A percentile compares a stretch with the other conserved stretches of the same genome.
Conservation (phyloP, 2,329 filamentous ascomycete genomes). For the Arthrobotrys sphaeroides region DNA sequence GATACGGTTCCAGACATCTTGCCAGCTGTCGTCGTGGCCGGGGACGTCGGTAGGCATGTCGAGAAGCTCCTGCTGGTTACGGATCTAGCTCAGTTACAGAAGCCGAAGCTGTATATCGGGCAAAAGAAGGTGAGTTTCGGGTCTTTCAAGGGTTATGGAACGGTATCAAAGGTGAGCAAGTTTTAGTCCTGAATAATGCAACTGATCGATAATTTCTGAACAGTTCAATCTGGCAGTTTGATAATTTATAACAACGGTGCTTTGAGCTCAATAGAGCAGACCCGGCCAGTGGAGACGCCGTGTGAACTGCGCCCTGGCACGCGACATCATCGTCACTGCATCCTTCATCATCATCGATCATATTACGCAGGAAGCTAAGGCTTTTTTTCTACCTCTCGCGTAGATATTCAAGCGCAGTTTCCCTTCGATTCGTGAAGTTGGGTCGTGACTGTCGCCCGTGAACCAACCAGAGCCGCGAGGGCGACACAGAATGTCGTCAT, state of each 20-base stretch:
- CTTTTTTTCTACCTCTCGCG: conserved; percentile 13
- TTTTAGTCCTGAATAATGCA: not conserved
- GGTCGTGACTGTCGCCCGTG: conserved; percentile 39
- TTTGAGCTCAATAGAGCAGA: not conserved
- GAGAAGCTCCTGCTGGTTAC: not conserved
- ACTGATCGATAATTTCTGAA: not conserved
- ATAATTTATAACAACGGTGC: too few species aligned
- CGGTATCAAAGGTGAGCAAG: not conserved
- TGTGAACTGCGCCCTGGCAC: not conserved
- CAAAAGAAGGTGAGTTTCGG: not conserved
- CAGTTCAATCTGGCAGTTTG: not conserved
- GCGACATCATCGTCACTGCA: conserved; percentile 8
- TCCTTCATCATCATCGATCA: conserved; percentile 6
- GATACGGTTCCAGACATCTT: conserved; percentile 46
- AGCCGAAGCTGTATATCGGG: not conserved
- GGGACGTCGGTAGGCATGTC: conserved; percentile 28
- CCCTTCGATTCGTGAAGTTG: not conserved
- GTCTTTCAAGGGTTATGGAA: not conserved
- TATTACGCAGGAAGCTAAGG: not conserved
- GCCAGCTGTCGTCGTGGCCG: conserved; percentile 41
- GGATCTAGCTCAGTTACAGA: not conserved
- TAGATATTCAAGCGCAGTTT: conserved; percentile 9
- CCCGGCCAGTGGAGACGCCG: not conserved
- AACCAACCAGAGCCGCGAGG: not conserved
- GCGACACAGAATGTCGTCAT: conserved; percentile 32